Conservation (phyloP, 2,329 filamentous ascomycete species). For the Aspergillus sp. region DNA sequence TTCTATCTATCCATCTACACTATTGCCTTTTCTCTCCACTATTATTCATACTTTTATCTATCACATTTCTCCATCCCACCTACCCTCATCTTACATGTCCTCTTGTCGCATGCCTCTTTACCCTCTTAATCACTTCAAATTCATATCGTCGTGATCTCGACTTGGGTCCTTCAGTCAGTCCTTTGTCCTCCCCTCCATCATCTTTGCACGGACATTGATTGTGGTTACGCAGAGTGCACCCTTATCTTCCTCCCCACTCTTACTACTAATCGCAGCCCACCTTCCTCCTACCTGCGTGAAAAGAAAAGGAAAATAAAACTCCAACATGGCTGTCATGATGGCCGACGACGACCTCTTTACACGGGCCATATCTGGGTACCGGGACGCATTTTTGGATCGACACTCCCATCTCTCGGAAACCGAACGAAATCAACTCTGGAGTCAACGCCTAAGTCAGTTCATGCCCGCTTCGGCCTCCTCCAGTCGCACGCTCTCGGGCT, state of each 20-base stretch:
- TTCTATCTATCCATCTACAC: neutral
- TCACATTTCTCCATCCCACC: neutral
- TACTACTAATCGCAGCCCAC: neutral
- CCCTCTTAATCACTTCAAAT: neutral
- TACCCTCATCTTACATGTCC: neutral
- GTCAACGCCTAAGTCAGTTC: slow-evolving; percentile 33
- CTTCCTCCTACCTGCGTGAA: neutral
- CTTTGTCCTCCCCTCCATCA: neutral
- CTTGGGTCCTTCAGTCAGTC: neutral
- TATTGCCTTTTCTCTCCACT: too few species aligned
- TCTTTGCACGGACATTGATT: neutral
- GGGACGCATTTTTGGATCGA: slow-evolving; percentile 37
- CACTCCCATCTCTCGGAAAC: slow-evolving; percentile 37
- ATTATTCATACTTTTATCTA: neutral
- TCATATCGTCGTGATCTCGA: neutral
- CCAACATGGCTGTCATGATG: slow-evolving; percentile 30
- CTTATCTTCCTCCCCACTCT: neutral
- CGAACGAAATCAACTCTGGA: slow-evolving; percentile 38
- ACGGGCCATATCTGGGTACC: slow-evolving; percentile 37
- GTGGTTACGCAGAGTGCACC: neutral
- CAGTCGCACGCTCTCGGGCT: slow-evolving; percentile 16
- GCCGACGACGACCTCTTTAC: slow-evolving; percentile 37
- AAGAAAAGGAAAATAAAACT: neutral
- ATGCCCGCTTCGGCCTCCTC: slow-evolving; percentile 22
- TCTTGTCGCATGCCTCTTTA: neutral